phyloP scores from a whole-genome alignment of 2,329 filamentous ascomycete species.

The Arthrobotrys musiformis region DNA sequence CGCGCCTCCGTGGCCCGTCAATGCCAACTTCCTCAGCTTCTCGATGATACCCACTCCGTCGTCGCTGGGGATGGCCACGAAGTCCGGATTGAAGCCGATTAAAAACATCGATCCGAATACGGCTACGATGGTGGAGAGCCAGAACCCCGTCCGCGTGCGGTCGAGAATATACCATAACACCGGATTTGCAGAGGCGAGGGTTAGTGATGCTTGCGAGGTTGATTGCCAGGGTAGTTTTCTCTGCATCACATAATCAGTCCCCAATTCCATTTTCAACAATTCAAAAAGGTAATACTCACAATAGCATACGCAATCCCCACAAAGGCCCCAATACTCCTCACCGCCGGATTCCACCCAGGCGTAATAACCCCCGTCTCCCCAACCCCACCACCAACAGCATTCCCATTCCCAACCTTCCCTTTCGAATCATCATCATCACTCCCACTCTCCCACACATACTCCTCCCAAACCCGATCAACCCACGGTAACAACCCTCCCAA shows the following conservation, averaged over 20 bases:
- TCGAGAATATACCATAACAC: constrained; percentile 97
- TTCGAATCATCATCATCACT: constrained; percentile 60
- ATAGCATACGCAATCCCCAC: constrained; percentile 82
- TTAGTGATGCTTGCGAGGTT: constrained; percentile 89
- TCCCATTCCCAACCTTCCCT: constrained; percentile 52
- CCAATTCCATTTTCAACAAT: not conserved
- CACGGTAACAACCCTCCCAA: constrained; percentile 84
- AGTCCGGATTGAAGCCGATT: constrained; percentile 78
- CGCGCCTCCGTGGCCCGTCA: constrained; percentile 63
- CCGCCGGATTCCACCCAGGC: constrained; percentile 77
- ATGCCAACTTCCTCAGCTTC: constrained; percentile 57
- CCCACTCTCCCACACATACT: constrained; percentile 64
- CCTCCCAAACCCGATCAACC: constrained; percentile 80
- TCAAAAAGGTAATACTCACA: constrained; percentile 68
- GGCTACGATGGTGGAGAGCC: constrained; percentile 79
- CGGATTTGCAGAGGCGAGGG: constrained; percentile 89
- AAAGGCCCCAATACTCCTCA: constrained; percentile 76
- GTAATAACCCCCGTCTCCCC: constrained; percentile 63
- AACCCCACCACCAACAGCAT: not conserved
- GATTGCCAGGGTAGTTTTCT: constrained; percentile 92
- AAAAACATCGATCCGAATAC: constrained; percentile 78
- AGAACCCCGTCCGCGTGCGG: constrained; percentile 83
- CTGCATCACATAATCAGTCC: constrained; percentile 64
- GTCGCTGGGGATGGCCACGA: constrained; percentile 74
- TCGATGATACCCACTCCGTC: constrained; percentile 60